phyloP scores from a whole-genome alignment of 2,329 filamentous ascomycete genomes.

The Monosporascus sp. region DNA sequence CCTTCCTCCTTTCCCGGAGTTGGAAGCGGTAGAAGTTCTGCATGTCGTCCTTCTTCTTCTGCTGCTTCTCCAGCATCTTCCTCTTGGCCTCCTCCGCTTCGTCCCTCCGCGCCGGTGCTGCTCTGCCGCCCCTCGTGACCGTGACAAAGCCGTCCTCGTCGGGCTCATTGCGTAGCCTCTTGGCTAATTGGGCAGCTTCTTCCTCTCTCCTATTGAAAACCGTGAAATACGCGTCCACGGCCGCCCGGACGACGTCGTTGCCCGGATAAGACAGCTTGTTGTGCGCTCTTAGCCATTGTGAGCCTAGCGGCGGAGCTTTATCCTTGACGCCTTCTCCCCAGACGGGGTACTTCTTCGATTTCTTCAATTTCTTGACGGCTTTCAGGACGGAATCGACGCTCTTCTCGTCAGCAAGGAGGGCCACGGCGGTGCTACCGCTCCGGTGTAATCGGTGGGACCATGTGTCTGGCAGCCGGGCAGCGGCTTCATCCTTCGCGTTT shows the following conservation, averaged over 20 bases:
- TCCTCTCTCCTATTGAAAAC: slow-evolving; percentile 70
- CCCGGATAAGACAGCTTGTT: slow-evolving; percentile 68
- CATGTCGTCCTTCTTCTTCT: slow-evolving; percentile 57
- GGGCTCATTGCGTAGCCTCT: slow-evolving; percentile 67
- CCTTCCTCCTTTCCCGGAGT: slow-evolving; percentile 72
- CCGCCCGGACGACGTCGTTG: slow-evolving; percentile 59
- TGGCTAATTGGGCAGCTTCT: slow-evolving; percentile 57
- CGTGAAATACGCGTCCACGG: slow-evolving; percentile 81
- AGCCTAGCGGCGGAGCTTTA: slow-evolving; percentile 54
- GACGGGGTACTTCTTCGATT: slow-evolving; percentile 54
- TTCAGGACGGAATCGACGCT: slow-evolving; percentile 74
- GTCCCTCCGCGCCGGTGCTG: slow-evolving; percentile 68
- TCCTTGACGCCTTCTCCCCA: slow-evolving; percentile 65
- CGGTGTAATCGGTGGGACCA: slow-evolving; percentile 69
- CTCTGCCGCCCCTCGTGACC: slow-evolving; percentile 72
- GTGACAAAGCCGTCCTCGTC: slow-evolving; percentile 96
- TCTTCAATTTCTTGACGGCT: slow-evolving; percentile 59
- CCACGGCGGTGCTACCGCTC: slow-evolving; percentile 75
- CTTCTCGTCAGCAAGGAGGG: slow-evolving; percentile 76
- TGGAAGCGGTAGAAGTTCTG: slow-evolving; percentile 84
- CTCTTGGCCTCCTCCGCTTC: slow-evolving; percentile 59
- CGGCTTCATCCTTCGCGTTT: slow-evolving; percentile 51
- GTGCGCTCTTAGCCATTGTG: slow-evolving; percentile 58
- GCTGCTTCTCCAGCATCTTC: slow-evolving; percentile 59
- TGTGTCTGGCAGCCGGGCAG: slow-evolving; percentile 59